phyloP scores from a whole-genome alignment of 306 rosid species.

The Quercus parvula region DNA sequence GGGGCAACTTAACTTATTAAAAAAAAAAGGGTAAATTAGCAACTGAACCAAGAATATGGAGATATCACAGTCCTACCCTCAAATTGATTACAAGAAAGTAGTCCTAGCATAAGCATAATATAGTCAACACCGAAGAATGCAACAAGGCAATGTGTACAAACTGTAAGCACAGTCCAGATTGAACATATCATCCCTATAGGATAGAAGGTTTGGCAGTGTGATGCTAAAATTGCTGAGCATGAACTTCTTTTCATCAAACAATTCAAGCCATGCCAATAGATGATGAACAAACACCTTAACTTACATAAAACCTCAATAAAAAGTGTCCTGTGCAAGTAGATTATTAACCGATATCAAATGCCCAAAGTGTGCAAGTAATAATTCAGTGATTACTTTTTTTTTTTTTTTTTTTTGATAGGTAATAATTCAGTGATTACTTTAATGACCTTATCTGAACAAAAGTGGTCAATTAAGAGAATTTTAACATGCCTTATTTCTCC shows the following conservation, averaged over 20 bases:
- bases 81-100: not conserved
- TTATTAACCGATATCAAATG: not conserved
- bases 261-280: not conserved
- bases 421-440: not conserved
- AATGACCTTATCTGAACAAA: not conserved
- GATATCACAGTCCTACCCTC: not conserved
- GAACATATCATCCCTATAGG: not conserved
- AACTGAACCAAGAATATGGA: not conserved
- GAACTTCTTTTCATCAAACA: not conserved
- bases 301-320: too few relatives aligned
- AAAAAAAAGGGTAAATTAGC: not conserved
- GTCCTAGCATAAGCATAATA: not conserved
- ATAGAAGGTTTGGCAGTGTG: not conserved
- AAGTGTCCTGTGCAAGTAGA: not conserved
- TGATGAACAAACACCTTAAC: too few relatives aligned
- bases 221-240: not conserved
- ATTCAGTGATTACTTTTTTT: not conserved
- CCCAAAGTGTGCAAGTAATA: not conserved
- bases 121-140: not conserved
- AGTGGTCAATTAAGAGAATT: not conserved
- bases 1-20: not conserved
- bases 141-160: not conserved
- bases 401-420: not conserved
- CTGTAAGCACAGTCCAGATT: not conserved
- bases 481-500: not conserved